These are phyloP conservation scores for Aquilaria yunnanensis DNA, from an alignment of 345 rosid genomes.

Conservation along the genomic window DNA sequence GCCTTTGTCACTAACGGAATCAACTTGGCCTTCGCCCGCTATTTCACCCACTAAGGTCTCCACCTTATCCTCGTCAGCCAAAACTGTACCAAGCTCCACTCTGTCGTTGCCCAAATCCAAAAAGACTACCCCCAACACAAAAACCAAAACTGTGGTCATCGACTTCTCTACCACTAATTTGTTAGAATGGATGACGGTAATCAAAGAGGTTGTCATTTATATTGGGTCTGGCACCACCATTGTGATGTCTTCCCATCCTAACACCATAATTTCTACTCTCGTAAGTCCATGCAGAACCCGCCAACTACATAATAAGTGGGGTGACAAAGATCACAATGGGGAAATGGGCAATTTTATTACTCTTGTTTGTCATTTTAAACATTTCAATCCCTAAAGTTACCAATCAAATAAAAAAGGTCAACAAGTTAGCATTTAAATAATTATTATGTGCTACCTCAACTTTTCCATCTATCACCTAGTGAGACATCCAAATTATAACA, in stretches of 20 bases:
- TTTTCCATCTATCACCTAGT: no score
- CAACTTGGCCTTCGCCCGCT: slow-evolving; percentile 65
- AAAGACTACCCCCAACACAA: slow-evolving; percentile 27
- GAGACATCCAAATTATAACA: no score
- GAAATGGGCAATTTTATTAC: no score
- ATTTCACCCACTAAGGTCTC: slow-evolving; percentile 54
- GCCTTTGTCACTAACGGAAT: slow-evolving; percentile 82
- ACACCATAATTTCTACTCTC: no score
- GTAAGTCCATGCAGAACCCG: no score
- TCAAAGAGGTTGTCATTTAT: slow-evolving; percentile 56
- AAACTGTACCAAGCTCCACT: slow-evolving; percentile 39
- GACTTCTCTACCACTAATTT: slow-evolving; percentile 42
- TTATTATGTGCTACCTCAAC: no score
- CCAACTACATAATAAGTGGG: no score
- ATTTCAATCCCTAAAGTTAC: no score
- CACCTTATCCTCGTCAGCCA: slow-evolving; percentile 67
- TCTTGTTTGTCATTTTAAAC: no score
- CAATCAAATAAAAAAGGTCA: no score
- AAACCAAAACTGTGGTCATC: slow-evolving; percentile 37
- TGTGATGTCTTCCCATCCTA: slow-evolving; percentile 90
- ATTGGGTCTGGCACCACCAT: slow-evolving; percentile 76
- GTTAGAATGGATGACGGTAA: slow-evolving; percentile 4
- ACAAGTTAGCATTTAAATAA: no score
- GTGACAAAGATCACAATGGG: no score
- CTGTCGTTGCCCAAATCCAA: slow-evolving; percentile 37